Evolutionary conservation across 2,329 filamentous ascomycete genomes (phyloP).

Genomic region (Thelonectria discophora): DNA sequence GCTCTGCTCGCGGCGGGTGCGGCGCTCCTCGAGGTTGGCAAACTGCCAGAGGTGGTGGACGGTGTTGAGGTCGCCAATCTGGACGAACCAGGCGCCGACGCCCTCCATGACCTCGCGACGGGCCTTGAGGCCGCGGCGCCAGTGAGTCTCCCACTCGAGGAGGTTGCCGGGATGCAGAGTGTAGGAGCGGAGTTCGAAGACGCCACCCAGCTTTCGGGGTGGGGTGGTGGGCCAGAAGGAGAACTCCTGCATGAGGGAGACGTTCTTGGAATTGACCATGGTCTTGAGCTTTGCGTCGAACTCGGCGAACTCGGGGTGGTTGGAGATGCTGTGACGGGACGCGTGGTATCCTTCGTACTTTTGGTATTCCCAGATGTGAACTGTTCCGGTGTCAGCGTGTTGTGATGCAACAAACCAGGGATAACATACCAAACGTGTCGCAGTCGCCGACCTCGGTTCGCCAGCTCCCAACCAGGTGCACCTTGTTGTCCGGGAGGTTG

Average conservation of each 20-base stretch:
- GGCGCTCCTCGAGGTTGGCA: conserved; percentile 93
- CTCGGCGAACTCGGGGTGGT: conserved; percentile 81
- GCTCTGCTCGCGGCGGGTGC: conserved; percentile 88
- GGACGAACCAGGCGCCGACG: conserved; percentile 97
- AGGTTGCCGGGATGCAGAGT: conserved; percentile 95
- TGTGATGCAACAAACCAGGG: neutral
- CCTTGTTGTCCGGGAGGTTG: conserved; percentile 84
- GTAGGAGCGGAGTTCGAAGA: conserved; percentile 97
- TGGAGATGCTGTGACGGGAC: conserved; percentile 84
- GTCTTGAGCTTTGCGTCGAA: conserved; percentile 87
- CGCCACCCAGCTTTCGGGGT: conserved; percentile 85
- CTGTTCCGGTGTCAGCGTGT: conserved; percentile 57
- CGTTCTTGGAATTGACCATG: conserved; percentile 85
- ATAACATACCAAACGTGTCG: conserved; percentile 88
- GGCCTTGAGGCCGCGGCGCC: conserved; percentile 90
- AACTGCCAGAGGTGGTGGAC: conserved; percentile 99
- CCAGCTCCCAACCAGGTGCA: conserved; percentile 97
- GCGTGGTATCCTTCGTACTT: conserved; percentile 95
- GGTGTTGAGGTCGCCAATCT: conserved; percentile 96
- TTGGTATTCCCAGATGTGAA: conserved; percentile 99
- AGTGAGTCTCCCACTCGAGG: conserved; percentile 98
- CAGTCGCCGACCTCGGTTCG: conserved; percentile 96
- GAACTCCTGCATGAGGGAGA: conserved; percentile 98
- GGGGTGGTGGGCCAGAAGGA: conserved; percentile 98
- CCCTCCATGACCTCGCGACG: conserved; percentile 98